A percentile compares a stretch with the other conserved stretches of the same genome.
phyloP scores from a whole-genome alignment of 2,329 filamentous ascomycete species.

The Ceratocystis alfenasii region DNA sequence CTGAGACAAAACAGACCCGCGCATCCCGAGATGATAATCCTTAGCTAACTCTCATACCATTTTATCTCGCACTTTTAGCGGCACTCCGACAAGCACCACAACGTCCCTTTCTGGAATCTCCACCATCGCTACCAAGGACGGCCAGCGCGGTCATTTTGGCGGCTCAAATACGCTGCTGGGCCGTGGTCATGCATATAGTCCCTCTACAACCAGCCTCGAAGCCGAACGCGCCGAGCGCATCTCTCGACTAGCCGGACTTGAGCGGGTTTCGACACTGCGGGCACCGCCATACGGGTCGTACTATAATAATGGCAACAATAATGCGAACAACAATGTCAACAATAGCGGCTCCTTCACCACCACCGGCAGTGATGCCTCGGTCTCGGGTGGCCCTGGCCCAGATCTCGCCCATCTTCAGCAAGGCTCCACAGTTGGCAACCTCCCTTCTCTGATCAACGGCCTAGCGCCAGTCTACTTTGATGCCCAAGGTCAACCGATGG shows the following conservation, averaged over 20 bases:
- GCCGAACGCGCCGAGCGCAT: slow-evolving; percentile 91
- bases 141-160: slow-evolving; percentile 67
- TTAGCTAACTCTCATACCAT: background rate
- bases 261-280: slow-evolving; percentile 69
- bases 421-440: slow-evolving; percentile 25
- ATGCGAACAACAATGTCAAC: slow-evolving; percentile 22
- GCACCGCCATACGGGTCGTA: slow-evolving; percentile 30
- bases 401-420: slow-evolving; percentile 36
- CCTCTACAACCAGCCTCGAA: slow-evolving; percentile 61
- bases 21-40: background rate
- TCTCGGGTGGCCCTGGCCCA: slow-evolving; percentile 36
- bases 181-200: slow-evolving; percentile 47
- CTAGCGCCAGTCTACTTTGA: slow-evolving; percentile 62
- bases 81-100: slow-evolving; percentile 83
- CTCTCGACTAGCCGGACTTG: slow-evolving; percentile 83
- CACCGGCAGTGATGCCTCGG: slow-evolving; percentile 24
- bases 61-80: slow-evolving; percentile 38
- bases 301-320: slow-evolving; percentile 22
- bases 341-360: slow-evolving; percentile 22
- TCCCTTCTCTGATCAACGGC: slow-evolving; percentile 21
- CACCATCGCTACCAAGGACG: slow-evolving; percentile 92
- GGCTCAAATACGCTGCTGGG: slow-evolving; percentile 36
- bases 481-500: slow-evolving; percentile 53
- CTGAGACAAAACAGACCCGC: background rate
- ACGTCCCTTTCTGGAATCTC: slow-evolving; percentile 86